Base-by-base conservation (phyloP, 2,329 filamentous ascomycete species). In the Neophaeococcomyces aloes region DNA sequence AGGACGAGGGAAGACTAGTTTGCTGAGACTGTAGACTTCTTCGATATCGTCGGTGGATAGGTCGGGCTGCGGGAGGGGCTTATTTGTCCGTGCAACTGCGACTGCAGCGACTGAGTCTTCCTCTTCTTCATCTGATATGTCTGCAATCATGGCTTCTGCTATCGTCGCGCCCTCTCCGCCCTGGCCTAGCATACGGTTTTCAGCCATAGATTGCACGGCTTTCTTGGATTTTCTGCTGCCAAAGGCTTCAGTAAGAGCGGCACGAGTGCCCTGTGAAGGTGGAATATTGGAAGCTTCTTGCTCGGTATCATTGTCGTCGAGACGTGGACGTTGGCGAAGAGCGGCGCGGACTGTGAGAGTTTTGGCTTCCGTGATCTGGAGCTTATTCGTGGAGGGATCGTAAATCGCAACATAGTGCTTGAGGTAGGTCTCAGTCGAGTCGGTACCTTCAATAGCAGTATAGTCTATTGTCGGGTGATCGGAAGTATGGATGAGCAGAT, bases 331-430 rank as follows among this genome's bases (percentile, higher is more conserved):
- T 40, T 55, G 60, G 35, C 65, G 58, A 18, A 69, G 53, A 34
- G 57, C 68, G 44, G 68, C 71, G 37, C 74, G 67, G n/a, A 80
- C 62, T 3, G 67, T 72, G 41, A 79, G 59, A 55, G 72, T 69
- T 45, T 71, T 72, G 17, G 69, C 70, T 59, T 74, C 59, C 7
- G 74, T 63, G 35, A 81, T 58, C 49, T 76, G 66, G 49, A 79
- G 65, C 33, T 67, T 68, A 44, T 67, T 67, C 3, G 66, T 67
- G 19, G 64, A 59, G 0, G 74, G 72, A 49, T 81, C 75, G 52
- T 70, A 77, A 33, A 81, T 64, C 40, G 73, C 77, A 47, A 79
- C 59, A 52, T 80, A 81, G 61, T 81, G 75, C 51, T 73, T 72
- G 45, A 75, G 58, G 47, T 71, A 62, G 23, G 67, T 68, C 45